A percentile compares a stretch with the other conserved stretches of the same genome.
Evolutionary conservation across 2,329 filamentous ascomycete genomes (phyloP).

Genomic region (Chrysoporthe puriensis): DNA sequence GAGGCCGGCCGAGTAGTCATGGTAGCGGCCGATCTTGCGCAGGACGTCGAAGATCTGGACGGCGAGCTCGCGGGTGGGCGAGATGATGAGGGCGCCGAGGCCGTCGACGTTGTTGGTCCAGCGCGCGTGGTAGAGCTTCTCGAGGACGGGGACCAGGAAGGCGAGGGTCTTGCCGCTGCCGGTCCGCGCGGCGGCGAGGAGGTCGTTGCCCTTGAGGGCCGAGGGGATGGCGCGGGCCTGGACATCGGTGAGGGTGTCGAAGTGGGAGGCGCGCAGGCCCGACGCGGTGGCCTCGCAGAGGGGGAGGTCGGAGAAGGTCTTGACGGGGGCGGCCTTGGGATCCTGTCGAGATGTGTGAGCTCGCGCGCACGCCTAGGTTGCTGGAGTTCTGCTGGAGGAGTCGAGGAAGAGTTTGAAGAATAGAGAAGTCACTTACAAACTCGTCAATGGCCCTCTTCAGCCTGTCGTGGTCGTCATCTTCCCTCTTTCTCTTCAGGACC

Average conservation of each 20-base stretch:
- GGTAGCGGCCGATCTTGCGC: conserved; percentile 84
- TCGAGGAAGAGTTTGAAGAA: too few species aligned
- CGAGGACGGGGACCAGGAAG: conserved; percentile 88
- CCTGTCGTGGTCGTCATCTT: conserved; percentile 32
- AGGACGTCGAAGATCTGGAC: conserved; percentile 97
- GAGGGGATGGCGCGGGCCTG: conserved; percentile 87
- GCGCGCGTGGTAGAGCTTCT: conserved; percentile 86
- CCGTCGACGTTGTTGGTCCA: conserved; percentile 86
- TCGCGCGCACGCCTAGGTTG: neutral
- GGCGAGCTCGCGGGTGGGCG: conserved; percentile 90
- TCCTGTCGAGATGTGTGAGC: conserved; percentile 50
- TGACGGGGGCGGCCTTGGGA: conserved; percentile 59
- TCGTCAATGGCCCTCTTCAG: conserved; percentile 61
- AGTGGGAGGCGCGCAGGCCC: conserved; percentile 85
- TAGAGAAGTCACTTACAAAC: conserved; percentile 46
- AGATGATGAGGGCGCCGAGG: conserved; percentile 88
- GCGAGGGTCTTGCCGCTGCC: conserved; percentile 95
- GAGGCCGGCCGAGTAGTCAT: conserved; percentile 88
- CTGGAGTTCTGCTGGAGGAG: neutral
- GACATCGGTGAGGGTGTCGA: conserved; percentile 87
- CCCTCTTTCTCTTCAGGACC: conserved; percentile 33
- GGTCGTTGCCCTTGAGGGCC: conserved; percentile 82
- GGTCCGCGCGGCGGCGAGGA: conserved; percentile 93
- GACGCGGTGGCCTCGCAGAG: conserved; percentile 78
- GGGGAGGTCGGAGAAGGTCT: conserved; percentile 81